phyloP scores from a whole-genome alignment of 345 rosid species.

The Aquilaria sinensis region DNA sequence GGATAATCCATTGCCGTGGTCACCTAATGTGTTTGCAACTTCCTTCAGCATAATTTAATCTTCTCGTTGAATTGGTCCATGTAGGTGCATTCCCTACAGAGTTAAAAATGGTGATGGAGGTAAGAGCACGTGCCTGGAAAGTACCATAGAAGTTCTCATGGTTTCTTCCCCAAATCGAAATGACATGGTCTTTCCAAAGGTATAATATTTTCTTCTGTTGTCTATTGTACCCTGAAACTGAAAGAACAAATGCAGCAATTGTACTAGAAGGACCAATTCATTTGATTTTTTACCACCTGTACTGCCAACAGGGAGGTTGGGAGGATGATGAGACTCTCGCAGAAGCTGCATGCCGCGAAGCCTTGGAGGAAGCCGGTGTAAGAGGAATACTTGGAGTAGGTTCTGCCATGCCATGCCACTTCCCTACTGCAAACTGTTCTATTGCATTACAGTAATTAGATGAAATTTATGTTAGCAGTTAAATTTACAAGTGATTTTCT shows the following conservation, averaged over 20 bases:
- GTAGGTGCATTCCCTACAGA: constrained; percentile 81
- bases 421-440: too few species aligned
- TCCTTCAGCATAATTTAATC: neutral
- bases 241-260: neutral
- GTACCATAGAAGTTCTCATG: constrained; percentile 60
- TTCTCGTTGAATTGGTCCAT: neutral
- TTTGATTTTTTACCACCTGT: neutral
- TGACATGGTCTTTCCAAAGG: constrained; percentile 91
- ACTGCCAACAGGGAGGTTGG: constrained; percentile 80
- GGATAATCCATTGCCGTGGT: neutral
- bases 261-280: neutral
- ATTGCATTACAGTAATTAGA: too few species aligned
- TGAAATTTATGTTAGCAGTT: neutral
- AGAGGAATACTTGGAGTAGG: constrained; percentile 64
- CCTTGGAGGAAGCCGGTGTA: constrained; percentile 92
- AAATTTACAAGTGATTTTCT: neutral
- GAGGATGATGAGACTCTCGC: constrained; percentile 81
- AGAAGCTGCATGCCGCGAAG: constrained; percentile 89
- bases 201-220: constrained; percentile 2
- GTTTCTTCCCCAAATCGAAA: constrained; percentile 79
- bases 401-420: neutral
- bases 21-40: neutral
- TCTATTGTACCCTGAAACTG: neutral
- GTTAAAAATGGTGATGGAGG: constrained; percentile 30
- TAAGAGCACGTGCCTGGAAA: constrained; percentile 26